Evolutionary conservation across 139 green algal genomes (phyloP), one percentile per base, ranked within the genome.

Genomic region (Chlorella sorokiniana): DNA sequence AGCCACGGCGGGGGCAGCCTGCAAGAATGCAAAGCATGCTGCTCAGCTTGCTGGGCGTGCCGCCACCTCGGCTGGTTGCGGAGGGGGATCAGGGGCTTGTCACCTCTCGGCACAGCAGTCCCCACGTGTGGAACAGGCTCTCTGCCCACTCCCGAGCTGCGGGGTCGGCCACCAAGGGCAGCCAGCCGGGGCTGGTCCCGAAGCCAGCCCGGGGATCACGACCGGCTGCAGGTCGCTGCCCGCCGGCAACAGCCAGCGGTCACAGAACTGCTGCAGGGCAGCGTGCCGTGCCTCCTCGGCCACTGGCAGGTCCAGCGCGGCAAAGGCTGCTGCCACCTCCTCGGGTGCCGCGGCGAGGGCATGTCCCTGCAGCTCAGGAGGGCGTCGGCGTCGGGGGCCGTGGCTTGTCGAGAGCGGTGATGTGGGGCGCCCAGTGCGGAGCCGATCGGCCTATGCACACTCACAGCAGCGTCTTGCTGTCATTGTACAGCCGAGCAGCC

Each of bases 61-160:
- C 33, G 29, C 29, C 35, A 20, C 22, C 5, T 23, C 63, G 5
- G 10, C 16, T 35, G n/a, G 63, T 35, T 31, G 63, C 31, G 35
- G 31, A n/a, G n/a, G n/a, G n/a, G n/a, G n/a, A n/a, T 33, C n/a
- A 20, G 33, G 71, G 14, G 27, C 1, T 10, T 44, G 10, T 29
- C 75, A 81, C 75, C 75, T 86, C 56, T 14, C 88, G 78, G 52
- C 73, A 86, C 10, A 93, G 82, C 33, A 80, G 40, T 27, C 52
- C 23, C 90, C 90, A 93, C 20, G 86, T 85, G 1, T 29, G 3
- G 52, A 91, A 81, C 69, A 93, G 69, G 22, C 61, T 16, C 35
- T 80, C 40, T 4, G 83, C 87, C 85, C 77, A 90, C 8, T 65
- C 8, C 14, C 85, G 38, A 0, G 82, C 62, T 2, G n/a, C 51